Evolutionary conservation across 2,329 filamentous ascomycete genomes (phyloP), one percentile per base, ranked within the genome.

Genomic region (Colletotrichum costaricense): DNA sequence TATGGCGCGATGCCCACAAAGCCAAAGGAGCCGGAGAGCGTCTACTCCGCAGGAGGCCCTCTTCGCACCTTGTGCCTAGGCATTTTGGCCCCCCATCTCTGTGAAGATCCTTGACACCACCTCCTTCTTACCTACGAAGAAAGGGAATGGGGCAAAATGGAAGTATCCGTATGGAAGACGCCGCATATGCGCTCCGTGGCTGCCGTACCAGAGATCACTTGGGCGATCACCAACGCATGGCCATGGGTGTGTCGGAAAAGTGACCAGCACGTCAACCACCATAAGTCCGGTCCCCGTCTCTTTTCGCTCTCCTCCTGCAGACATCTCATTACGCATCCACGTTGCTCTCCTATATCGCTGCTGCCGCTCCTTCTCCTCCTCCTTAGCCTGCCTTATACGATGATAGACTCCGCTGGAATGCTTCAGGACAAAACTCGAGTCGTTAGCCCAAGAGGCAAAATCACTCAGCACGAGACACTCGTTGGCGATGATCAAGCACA

Each of bases 201-300:
- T 69, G 70, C 70, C 63, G 72, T 72, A 71, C 57, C 67, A 74
- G 63, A 74, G 72, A 74, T 74, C 72, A 74, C 68, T 74, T 74
- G 56, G 72, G 55, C 67, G 72, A 74, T 74, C 68, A 74, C 57
- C 68, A 60, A 46, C 60, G 70, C 70, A 73, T 73, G 55, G 56
- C 46, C 46, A 62, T 55, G 60, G 70, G 70, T 54, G 59, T 46
- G 69, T 38, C 26, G 65, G 46, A 55, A 38, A n/a, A 54, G 67
- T 22, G 54, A 54, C 24, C 46, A 69, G 66, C 66, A 73, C 66
- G 70, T 73, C 70, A 73, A 69, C 66, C 55, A 57, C 66, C 28
- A 63, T 52, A 16, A 26, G n/a, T 52, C 60, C 42, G 28, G n/a
- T 14, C 30, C 46, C 14, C 46, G 42, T 16, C 56, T 24, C 62